A percentile compares a stretch with the other conserved stretches of the same genome.
Evolutionary conservation across 306 rosid species (phyloP).

Genomic region (Castanopsis chinensis): DNA sequence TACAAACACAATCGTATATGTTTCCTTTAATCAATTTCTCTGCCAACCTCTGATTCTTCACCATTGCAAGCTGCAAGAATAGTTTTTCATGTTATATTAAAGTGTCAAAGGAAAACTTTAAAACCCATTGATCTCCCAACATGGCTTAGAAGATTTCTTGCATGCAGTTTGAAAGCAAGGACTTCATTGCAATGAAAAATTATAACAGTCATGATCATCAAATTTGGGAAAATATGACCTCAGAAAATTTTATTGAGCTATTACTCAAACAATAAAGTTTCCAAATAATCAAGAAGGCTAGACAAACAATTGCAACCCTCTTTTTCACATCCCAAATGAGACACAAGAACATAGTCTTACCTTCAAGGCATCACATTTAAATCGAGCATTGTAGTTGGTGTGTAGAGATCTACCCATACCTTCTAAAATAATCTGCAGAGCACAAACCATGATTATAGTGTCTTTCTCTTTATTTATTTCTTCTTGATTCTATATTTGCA

Average conservation of each 20-base stretch:
- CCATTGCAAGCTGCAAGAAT: conserved; percentile 92
- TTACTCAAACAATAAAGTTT: neutral
- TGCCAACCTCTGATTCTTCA: conserved; percentile 96
- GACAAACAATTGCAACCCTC: neutral
- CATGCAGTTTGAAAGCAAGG: neutral
- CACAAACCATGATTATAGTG: conserved; percentile 22
- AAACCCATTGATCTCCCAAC: neutral
- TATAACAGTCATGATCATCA: neutral
- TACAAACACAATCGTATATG: conserved; percentile 81
- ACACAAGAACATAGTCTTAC: conserved; percentile 33
- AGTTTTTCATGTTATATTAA: neutral
- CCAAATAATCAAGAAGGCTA: neutral
- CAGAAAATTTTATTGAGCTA: neutral
- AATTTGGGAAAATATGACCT: neutral
- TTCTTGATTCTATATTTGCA: conserved; percentile 4
- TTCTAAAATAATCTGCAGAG: conserved; percentile 86
- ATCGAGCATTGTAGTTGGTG: conserved; percentile 86
- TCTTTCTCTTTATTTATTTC: neutral
- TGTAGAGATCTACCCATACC: conserved; percentile 98
- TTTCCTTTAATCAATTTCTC: conserved; percentile 82
- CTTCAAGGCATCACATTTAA: conserved; percentile 90
- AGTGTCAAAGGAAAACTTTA: neutral
- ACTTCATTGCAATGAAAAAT: neutral
- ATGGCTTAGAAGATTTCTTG: neutral
- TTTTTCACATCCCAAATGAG: neutral